A percentile compares a stretch with the other conserved stretches of the same genome.
Evolutionary conservation across 2,329 filamentous ascomycete species (phyloP).

Genomic region (Paraconiothyrium sp.): DNA sequence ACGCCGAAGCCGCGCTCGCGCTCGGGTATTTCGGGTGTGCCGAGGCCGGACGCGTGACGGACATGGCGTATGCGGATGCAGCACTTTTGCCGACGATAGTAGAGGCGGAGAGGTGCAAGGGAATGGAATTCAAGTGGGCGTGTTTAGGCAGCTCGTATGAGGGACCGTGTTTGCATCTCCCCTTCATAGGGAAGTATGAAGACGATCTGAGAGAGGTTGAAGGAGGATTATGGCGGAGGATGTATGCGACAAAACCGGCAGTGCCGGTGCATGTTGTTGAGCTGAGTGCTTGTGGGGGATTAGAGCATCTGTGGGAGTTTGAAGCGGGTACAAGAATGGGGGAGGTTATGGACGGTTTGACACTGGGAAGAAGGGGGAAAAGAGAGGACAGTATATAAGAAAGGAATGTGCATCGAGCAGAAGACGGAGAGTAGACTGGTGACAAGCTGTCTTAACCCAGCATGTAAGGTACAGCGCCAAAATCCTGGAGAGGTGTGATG

Average conservation of each 20-base stretch:
- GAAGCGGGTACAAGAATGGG: neutral
- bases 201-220: neutral
- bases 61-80: too few relatives aligned
- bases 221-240: neutral
- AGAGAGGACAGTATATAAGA: neutral
- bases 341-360: neutral
- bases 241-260: neutral
- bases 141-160: neutral
- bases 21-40: neutral
- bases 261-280: slow-evolving; percentile 1
- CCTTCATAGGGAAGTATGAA: neutral
- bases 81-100: neutral
- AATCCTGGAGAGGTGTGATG: too few relatives aligned
- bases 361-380: too few relatives aligned
- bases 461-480: neutral
- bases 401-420: neutral
- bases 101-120: neutral
- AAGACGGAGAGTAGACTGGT: too few relatives aligned
- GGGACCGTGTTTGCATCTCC: slow-evolving; percentile 3
- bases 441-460: neutral
- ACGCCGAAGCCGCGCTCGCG: neutral
- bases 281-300: neutral
- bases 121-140: neutral
- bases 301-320: neutral
- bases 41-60: neutral